Conservation (phyloP, 1,139 yeast species). For the Candida buenavistaensis region DNA sequence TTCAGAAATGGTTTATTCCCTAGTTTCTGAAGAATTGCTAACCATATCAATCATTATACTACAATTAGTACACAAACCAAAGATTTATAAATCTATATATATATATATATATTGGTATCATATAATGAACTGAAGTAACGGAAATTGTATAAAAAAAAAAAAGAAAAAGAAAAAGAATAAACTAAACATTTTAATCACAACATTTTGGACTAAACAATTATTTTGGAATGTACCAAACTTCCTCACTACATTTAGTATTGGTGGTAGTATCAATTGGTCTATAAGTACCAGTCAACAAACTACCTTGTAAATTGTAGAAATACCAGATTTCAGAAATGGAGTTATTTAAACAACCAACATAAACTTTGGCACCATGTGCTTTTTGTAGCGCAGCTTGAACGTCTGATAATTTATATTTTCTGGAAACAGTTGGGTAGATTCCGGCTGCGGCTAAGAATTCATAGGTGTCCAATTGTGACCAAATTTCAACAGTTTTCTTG, state of each 20-base stretch:
- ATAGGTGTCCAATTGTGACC: constrained; percentile 36
- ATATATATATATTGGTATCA: too few relatives aligned
- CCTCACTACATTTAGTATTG: constrained; percentile 24
- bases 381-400: constrained; percentile 31
- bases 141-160: too few relatives aligned
- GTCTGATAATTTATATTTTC: constrained; percentile 31
- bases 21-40: too few relatives aligned
- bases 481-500: constrained; percentile 35
- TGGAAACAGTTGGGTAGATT: constrained; percentile 31
- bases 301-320: constrained; percentile 37
- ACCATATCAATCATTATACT: too few relatives aligned
- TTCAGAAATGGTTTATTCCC: too few relatives aligned
- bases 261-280: constrained; percentile 29
- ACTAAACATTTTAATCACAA: too few relatives aligned
- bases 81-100: too few relatives aligned
- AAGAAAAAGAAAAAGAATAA: too few relatives aligned
- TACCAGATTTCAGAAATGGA: constrained; percentile 42
- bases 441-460: constrained; percentile 34
- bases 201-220: too few relatives aligned
- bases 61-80: too few relatives aligned
- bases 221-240: constrained; percentile 36
- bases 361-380: constrained; percentile 32
- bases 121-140: too few relatives aligned
- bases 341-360: constrained; percentile 35
- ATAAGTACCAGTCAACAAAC: constrained; percentile 36